Evolutionary conservation across 2,329 filamentous ascomycete species (phyloP), one percentile per base, ranked within the genome.

Genomic region (Metarhizium guizhouense): DNA sequence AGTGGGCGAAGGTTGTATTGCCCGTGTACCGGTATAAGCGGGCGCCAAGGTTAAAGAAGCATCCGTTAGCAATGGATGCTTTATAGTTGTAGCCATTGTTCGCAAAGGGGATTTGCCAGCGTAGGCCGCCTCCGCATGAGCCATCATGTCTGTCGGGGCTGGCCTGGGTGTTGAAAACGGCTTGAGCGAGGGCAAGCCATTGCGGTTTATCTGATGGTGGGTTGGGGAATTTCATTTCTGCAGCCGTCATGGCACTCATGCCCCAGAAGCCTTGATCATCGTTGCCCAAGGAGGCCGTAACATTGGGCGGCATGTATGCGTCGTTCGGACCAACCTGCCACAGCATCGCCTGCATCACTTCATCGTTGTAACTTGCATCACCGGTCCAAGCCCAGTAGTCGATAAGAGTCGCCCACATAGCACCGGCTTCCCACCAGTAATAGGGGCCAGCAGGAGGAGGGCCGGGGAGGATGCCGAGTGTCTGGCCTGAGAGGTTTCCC

Each of bases 51-150:
- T 85, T 83, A 72, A 85, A 85, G 67, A 84, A 83, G 63, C 78
- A 79, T 48, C 80, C 82, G 59, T 84, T 84, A 25, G 82, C 79
- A 64, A 63, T 55, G 74, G 72, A 74, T 69, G 85, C 85, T 68
- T 85, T 94, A 76, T 92, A 91, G 64, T 85, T 78, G 68, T 88
- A 93, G 36, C 88, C 89, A 47, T 76, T 79, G 67, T 92, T 90
- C 62, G 86, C 84, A 5, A 80, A 75, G 60, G 84, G 89, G 58
- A 93, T 87, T 72, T 93, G 88, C 87, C 87, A 90, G 61, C 86
- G 78, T 59, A 92, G 69, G 20, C 87, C 88, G 47, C 78, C 79
- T 57, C 81, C 83, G 18, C 75, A 76, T 25, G 25, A 82, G 70
- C 73, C 79, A 83, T 32, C 76, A 69, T 1, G 80, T 78, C 64